These are phyloP conservation scores for Calendula officinalis DNA, from an alignment of 129 eudicot species.

Conservation along the genomic window DNA sequence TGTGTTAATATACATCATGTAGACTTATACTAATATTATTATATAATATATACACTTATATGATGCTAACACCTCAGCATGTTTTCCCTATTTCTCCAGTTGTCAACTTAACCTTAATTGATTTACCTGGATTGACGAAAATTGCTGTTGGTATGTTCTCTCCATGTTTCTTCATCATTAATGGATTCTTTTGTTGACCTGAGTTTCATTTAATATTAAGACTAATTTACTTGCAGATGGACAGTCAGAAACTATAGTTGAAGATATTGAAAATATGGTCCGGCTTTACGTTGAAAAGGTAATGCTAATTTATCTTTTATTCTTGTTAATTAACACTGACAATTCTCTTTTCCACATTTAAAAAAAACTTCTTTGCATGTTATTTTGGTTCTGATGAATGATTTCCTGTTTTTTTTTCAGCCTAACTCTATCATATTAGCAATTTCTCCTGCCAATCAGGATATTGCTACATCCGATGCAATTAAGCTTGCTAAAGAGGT, in stretches of 20 bases:
- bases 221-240: slow-evolving; percentile 45
- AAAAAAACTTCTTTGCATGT: neutral
- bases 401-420: slow-evolving; percentile 27
- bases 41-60: neutral
- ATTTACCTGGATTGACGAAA: slow-evolving; percentile 68
- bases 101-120: slow-evolving; percentile 65
- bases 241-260: slow-evolving; percentile 53
- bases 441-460: slow-evolving; percentile 68
- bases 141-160: slow-evolving; percentile 58
- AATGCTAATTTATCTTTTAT: neutral
- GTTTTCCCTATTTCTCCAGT: slow-evolving; percentile 32
- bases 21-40: slow-evolving; percentile 14
- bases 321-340: slow-evolving; percentile 2
- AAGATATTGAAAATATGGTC: slow-evolving; percentile 60
- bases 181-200: neutral
- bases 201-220: slow-evolving; percentile 13
- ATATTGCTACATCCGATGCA: slow-evolving; percentile 67
- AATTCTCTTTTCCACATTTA: neutral
- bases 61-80: slow-evolving; percentile 1
- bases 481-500: slow-evolving; percentile 64
- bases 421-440: slow-evolving; percentile 61
- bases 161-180: slow-evolving; percentile 10
- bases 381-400: neutral
- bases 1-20: slow-evolving; percentile 8
- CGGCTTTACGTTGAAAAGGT: slow-evolving; percentile 66